Base-by-base conservation (phyloP, 352 stramenopile genomes). In the Phytophthora parvispora region DNA sequence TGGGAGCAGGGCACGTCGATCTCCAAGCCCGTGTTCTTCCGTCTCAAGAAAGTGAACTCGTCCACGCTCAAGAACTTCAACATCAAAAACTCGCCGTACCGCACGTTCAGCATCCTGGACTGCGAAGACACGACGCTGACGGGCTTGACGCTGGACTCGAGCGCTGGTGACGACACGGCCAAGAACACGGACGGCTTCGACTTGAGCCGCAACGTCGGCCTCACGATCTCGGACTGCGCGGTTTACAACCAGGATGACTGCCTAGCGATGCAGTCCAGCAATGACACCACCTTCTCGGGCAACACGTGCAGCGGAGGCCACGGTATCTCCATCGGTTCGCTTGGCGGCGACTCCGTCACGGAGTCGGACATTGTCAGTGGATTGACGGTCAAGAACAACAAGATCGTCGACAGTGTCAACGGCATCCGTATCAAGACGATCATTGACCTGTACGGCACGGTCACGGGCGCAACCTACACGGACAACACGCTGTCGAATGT, bases 31-130 rank as follows among this genome's bases (percentile, higher is more conserved):
- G 55, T 71, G 8, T 71, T 71, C 49, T 71, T 71, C 55, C 63
- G 63, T 13, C 50, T 71, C 47, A 55, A 59, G 16, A 56, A 65
- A 28, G 55, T 64, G 4, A 65, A 61, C 18, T 55, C 50, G 34
- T 71, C 63, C 0, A 71, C 63, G n/a, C 22, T 81, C 5, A 64
- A 68, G 43, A 67, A 60, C 24, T 81, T 76, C 59, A 76, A 62
- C 48, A 67, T 78, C 74, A 75, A 74, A 57, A 74, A 81, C 74
- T 75, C 74, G 50, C 64, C 74, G 8, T 76, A 69, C 47, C 69
- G 69, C 48, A 77, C 74, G 27, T 75, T 73, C 74, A 77, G 67
- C 36, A 77, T 71, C 58, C 49, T 71, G 47, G 40, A 60, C 38
- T 71, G 42, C 13, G 48, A 66, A 32, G 28, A 49, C 54, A 66